Evolutionary conservation across 192 early-diverging fungal species (phyloP).

Genomic region (Entomortierella lignicola): DNA sequence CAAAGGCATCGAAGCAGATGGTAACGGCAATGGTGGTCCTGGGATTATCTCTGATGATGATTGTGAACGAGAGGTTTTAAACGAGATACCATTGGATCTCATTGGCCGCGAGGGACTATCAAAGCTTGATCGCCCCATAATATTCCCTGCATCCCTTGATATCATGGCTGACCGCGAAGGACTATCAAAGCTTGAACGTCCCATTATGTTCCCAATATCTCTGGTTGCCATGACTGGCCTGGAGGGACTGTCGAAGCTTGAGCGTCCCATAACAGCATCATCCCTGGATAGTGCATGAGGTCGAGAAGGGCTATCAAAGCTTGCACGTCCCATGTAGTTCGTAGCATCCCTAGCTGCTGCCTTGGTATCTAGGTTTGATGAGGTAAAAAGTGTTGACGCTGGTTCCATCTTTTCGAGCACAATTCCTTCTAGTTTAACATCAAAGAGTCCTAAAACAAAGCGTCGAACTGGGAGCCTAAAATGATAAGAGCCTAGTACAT

Average conservation of each 20-base stretch:
- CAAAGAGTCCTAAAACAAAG: conserved; percentile 83
- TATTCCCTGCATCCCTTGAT: not conserved
- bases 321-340: not conserved
- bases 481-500: conserved; percentile 74
- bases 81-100: not conserved
- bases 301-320: not conserved
- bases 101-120: conserved; percentile 3
- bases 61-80: not conserved
- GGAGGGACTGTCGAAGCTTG: not conserved
- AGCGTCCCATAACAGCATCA: not conserved
- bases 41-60: not conserved
- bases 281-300: not conserved
- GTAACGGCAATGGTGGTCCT: conserved; percentile 1
- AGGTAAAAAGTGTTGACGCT: not conserved
- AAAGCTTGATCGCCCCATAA: conserved; percentile 1
- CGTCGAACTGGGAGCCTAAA: conserved; percentile 77
- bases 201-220: not conserved
- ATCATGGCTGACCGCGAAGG: not conserved
- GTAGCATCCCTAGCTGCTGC: not conserved
- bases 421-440: conserved; percentile 67
- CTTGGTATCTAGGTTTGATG: not conserved
- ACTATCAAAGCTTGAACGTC: conserved; percentile 13
- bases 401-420: no score
- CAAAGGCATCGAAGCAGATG: not conserved
- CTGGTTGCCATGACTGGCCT: not conserved